Conservation (phyloP, 2,329 filamentous ascomycete genomes). For the Botrytis hyacinthi region DNA sequence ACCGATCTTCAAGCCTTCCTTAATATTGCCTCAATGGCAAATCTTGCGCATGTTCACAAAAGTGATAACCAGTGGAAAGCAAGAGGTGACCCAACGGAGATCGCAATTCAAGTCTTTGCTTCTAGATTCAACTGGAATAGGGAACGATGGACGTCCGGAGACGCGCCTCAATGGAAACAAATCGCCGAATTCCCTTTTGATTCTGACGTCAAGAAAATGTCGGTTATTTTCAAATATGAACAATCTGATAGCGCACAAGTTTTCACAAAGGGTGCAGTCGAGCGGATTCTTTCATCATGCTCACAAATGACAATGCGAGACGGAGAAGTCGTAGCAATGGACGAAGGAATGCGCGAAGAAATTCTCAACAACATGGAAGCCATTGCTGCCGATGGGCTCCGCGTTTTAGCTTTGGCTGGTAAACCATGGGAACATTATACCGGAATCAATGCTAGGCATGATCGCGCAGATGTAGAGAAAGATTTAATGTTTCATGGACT, state of each 20-base stretch:
- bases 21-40: conserved; percentile 62
- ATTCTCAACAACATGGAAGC: conserved; percentile 68
- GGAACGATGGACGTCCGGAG: conserved; percentile 49
- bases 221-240: conserved; percentile 58
- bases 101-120: conserved; percentile 73
- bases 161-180: conserved; percentile 53
- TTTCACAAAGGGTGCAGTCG: conserved; percentile 68
- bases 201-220: conserved; percentile 74
- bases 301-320: conserved; percentile 47
- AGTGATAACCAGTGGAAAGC: conserved; percentile 56
- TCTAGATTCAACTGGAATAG: conserved; percentile 65
- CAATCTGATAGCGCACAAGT: conserved; percentile 43
- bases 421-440: conserved; percentile 35
- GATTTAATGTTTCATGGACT: conserved; percentile 72
- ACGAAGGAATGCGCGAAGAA: conserved; percentile 52
- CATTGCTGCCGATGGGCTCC: conserved; percentile 63
- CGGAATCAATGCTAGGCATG: conserved; percentile 41
- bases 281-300: conserved; percentile 65
- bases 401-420: conserved; percentile 65
- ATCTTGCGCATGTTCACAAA: conserved; percentile 61
- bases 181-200: conserved; percentile 72
- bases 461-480: conserved; percentile 63
- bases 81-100: conserved; percentile 67
- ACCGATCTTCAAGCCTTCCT: conserved; percentile 53
- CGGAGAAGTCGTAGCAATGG: conserved; percentile 47